Evolutionary conservation across 2,329 filamentous ascomycete species (phyloP).

Genomic region (Didymellaceae sp.): DNA sequence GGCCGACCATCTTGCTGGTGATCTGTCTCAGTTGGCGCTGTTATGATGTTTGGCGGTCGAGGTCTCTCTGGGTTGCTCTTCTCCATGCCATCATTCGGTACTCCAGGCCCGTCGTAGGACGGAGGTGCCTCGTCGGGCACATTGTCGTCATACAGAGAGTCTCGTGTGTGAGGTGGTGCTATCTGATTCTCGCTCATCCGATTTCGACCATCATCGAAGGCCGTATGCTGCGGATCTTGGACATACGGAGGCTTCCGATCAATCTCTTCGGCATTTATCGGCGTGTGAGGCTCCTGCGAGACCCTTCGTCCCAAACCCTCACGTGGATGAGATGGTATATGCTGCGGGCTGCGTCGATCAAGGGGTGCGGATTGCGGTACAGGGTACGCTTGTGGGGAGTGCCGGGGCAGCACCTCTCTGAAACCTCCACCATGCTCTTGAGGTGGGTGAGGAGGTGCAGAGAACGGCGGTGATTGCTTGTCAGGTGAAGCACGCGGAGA

Average conservation of each 20-base stretch:
- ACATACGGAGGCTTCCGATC: constrained; percentile 10
- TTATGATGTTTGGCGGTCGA: constrained; percentile 41
- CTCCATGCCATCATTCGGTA: constrained; percentile 40
- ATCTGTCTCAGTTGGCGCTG: constrained; percentile 13
- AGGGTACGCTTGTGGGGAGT: constrained; percentile 37
- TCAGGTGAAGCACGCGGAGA: constrained; percentile 37
- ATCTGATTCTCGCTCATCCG: constrained; percentile 7
- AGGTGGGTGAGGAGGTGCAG: constrained; percentile 14
- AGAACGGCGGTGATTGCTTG: constrained; percentile 28
- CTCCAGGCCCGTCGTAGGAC: constrained; percentile 41
- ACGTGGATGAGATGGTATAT: constrained; percentile 29
- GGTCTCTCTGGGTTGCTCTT: constrained; percentile 36
- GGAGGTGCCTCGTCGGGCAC: constrained; percentile 42
- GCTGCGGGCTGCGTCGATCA: constrained; percentile 24
- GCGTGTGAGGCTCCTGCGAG: constrained; percentile 34
- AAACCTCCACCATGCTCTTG: constrained; percentile 38
- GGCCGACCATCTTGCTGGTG: constrained; percentile 30
- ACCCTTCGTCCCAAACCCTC: constrained; percentile 30
- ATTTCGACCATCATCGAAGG: constrained; percentile 5
- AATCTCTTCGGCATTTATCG: constrained; percentile 22
- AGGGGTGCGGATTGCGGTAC: constrained; percentile 21
- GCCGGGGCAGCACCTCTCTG: constrained; percentile 43
- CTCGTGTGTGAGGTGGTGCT: constrained; percentile 3
- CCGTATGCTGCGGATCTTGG: constrained; percentile 13
- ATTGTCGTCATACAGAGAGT: constrained; percentile 30